Evolutionary conservation across 139 green algal genomes (phyloP).

Genomic region (Coelastrella sp.): DNA sequence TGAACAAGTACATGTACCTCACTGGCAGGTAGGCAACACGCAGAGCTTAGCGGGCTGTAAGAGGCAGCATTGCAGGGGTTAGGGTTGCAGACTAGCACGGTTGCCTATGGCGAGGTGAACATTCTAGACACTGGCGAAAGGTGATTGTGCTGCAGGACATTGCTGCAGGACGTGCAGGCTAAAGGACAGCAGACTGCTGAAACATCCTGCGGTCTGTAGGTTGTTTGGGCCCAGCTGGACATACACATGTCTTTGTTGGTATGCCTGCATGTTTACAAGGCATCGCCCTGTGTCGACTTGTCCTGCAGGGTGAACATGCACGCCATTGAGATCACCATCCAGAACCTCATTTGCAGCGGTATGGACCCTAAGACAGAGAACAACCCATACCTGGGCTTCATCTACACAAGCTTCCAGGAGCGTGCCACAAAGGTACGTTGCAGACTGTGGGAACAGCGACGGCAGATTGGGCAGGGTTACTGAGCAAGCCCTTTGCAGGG

Average conservation of each 20-base stretch:
- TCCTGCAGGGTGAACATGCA: slow-evolving; percentile 56
- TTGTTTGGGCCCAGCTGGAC: too few species aligned
- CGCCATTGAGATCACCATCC: slow-evolving; percentile 95
- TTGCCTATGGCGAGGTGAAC: too few species aligned
- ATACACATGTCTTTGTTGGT: too few species aligned
- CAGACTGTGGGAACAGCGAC: too few species aligned
- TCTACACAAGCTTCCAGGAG: slow-evolving; percentile 99
- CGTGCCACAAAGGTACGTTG: slow-evolving; percentile 90
- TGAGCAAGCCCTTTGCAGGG: too few species aligned
- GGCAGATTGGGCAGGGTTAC: too few species aligned
- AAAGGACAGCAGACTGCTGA: too few species aligned
- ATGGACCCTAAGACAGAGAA: slow-evolving; percentile 99
- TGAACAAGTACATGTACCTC: slow-evolving; percentile 98
- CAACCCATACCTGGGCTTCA: slow-evolving; percentile 99
- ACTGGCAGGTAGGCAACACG: slow-evolving; percentile 54
- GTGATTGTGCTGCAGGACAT: too few species aligned
- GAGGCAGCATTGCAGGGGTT: background rate
- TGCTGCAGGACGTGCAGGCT: too few species aligned
- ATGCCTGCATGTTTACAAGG: background rate
- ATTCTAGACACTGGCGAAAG: too few species aligned
- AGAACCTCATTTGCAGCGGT: slow-evolving; percentile 97
- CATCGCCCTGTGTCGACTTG: background rate
- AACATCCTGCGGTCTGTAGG: too few species aligned
- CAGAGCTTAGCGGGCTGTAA: background rate
- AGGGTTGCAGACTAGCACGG: too few species aligned